Percentiles rank a stretch among this genome's conserved stretches.
These are phyloP conservation scores for Amanita pseudoporphyria DNA, from an alignment of 768 basidiomycete species.

Conservation along the genomic window DNA sequence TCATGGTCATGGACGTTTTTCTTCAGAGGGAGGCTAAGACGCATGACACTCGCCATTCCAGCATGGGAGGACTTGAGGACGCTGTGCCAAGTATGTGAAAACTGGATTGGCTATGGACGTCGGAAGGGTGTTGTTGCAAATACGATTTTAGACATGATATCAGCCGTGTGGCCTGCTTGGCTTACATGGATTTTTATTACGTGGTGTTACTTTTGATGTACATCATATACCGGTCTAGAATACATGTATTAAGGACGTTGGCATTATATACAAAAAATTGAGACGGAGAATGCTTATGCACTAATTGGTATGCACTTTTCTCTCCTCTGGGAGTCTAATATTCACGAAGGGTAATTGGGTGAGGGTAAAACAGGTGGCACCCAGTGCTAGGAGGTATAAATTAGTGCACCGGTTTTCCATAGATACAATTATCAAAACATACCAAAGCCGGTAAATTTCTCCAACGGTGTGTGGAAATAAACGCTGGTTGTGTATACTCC, in stretches of 20 bases:
- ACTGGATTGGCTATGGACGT: constrained; percentile 12
- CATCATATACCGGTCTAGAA: background rate
- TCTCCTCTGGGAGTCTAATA: background rate
- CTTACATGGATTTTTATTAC: constrained; percentile 9
- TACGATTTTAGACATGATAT: constrained; percentile 22
- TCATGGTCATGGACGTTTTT: constrained; percentile 45
- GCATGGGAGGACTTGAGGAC: constrained; percentile 16
- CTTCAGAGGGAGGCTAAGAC: constrained; percentile 43
- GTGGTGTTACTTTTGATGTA: constrained; percentile 3
- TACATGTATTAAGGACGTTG: too few relatives aligned
- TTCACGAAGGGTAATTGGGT: constrained; percentile 5
- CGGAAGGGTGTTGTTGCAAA: constrained; percentile 23
- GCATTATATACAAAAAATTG: too few relatives aligned
- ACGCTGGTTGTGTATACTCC: constrained; percentile 74
- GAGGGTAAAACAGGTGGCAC: background rate
- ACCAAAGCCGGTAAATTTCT: constrained; percentile 85
- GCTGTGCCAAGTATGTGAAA: constrained; percentile 9
- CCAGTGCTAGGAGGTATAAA: background rate
- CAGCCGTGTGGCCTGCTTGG: constrained; percentile 10
- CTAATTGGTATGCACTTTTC: constrained; percentile 4
- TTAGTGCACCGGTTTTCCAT: background rate
- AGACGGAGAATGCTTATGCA: background rate
- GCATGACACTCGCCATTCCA: constrained; percentile 40
- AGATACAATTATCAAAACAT: constrained; percentile 22
- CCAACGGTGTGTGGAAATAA: constrained; percentile 84